phyloP scores from a whole-genome alignment of 495 filamentous ascomycete species.

The Hypomontagnella submonticulosa region DNA sequence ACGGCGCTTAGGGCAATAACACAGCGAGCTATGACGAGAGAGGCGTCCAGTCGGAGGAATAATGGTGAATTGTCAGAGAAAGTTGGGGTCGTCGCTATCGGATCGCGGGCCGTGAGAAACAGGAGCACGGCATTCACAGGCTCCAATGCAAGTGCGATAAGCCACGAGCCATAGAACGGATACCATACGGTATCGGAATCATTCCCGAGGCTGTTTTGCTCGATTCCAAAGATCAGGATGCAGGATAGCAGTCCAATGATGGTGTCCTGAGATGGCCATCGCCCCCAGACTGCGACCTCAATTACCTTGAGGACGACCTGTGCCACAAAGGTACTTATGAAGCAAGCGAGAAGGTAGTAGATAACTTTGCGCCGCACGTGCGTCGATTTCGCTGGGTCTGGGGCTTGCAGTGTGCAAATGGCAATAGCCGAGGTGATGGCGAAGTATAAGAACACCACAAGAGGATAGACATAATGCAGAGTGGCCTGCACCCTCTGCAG shows the following conservation, averaged over 20 bases:
- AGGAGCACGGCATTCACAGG: slow-evolving; percentile 53
- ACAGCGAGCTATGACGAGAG: slow-evolving; percentile 48
- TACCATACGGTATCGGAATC: slow-evolving; percentile 67
- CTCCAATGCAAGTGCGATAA: slow-evolving; percentile 64
- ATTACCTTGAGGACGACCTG: slow-evolving; percentile 58
- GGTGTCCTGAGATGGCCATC: slow-evolving; percentile 58
- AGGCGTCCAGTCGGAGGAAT: slow-evolving; percentile 51
- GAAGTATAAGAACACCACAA: slow-evolving; percentile 66
- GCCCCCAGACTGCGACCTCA: slow-evolving; percentile 50
- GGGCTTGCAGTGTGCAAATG: slow-evolving; percentile 66
- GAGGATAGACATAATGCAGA: slow-evolving; percentile 67
- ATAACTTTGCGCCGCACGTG: slow-evolving; percentile 59
- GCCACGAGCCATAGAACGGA: slow-evolving; percentile 67
- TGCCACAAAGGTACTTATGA: slow-evolving; percentile 62
- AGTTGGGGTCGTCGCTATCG: slow-evolving; percentile 17
- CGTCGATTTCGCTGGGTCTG: slow-evolving; percentile 48
- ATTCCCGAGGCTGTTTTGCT: slow-evolving; percentile 62
- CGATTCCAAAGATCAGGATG: slow-evolving; percentile 64
- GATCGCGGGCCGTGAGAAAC: slow-evolving; percentile 44
- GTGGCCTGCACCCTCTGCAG: slow-evolving; percentile 37
- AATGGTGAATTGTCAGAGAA: slow-evolving; percentile 17
- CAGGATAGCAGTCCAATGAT: slow-evolving; percentile 65
- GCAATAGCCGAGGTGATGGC: slow-evolving; percentile 60
- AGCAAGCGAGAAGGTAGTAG: slow-evolving; percentile 58
- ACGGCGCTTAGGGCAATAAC: slow-evolving; percentile 46